Evolutionary conservation across 306 rosid genomes (phyloP).

Genomic region (Cucumis cinereus): DNA sequence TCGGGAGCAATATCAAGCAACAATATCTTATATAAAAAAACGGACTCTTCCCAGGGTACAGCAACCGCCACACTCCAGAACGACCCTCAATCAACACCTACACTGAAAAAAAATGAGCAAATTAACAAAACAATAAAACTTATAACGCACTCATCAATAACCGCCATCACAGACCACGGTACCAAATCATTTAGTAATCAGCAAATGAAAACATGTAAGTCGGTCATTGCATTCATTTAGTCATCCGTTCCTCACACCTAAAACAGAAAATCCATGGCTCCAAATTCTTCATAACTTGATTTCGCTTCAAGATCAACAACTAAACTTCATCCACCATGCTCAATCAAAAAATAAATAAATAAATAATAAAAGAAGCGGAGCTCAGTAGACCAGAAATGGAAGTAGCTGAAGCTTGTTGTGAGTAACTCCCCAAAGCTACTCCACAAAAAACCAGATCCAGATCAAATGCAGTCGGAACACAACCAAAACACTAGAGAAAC

Average conservation of each 20-base stretch:
- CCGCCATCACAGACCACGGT: neutral
- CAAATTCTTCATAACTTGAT: neutral
- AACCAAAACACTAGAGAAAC: neutral
- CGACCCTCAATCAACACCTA: neutral
- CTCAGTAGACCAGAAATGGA: neutral
- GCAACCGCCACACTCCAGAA: neutral
- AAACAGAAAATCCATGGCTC: neutral
- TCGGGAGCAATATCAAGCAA: neutral
- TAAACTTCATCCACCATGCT: neutral
- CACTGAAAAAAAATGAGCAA: neutral
- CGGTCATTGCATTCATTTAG: neutral
- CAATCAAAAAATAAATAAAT: neutral
- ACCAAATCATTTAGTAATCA: neutral
- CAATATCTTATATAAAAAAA: neutral
- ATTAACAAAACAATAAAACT: neutral
- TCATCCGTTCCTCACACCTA: neutral
- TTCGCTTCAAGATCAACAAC: neutral
- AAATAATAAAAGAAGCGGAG: neutral
- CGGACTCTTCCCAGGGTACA: neutral
- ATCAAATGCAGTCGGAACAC: neutral
- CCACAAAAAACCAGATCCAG: conserved; percentile 12
- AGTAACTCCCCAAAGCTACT: neutral
- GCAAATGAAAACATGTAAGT: neutral
- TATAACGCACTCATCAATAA: neutral
- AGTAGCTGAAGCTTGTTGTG: neutral